Evolutionary conservation across 2,329 filamentous ascomycete genomes (phyloP).

Genomic region (Stemphylium lycopersici): DNA sequence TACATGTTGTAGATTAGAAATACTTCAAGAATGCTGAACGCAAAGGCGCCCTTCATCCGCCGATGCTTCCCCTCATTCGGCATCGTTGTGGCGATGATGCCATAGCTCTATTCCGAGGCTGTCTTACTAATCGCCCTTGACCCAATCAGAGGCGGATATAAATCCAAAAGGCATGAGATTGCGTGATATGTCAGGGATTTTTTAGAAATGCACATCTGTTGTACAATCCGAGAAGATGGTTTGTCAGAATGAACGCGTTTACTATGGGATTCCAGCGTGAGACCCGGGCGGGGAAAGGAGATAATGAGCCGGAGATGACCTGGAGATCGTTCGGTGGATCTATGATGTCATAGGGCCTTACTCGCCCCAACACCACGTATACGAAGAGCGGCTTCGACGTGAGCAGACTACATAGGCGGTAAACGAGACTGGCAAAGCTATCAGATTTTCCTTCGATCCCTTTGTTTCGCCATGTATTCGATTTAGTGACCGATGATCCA

Average conservation of each 20-base stretch:
- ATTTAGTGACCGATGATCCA: neutral
- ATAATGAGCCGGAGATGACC: constrained; percentile 1
- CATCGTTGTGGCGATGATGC: constrained; percentile 39
- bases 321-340: neutral
- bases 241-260: constrained; percentile 10
- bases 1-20: constrained; percentile 39
- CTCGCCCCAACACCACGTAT: neutral
- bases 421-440: neutral
- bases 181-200: constrained; percentile 23
- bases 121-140: constrained; percentile 34
- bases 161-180: constrained; percentile 38
- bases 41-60: constrained; percentile 14
- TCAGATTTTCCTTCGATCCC: no score
- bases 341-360: neutral
- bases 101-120: constrained; percentile 39
- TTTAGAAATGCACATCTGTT: neutral
- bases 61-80: constrained; percentile 23
- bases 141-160: constrained; percentile 22
- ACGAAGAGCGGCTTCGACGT: neutral
- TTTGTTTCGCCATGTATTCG: neutral
- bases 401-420: no score
- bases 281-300: neutral
- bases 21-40: constrained; percentile 11
- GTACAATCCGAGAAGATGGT: neutral
- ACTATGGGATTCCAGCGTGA: neutral